Conservation (phyloP, 106 monocot species). For the Amphibolis antarctica region DNA sequence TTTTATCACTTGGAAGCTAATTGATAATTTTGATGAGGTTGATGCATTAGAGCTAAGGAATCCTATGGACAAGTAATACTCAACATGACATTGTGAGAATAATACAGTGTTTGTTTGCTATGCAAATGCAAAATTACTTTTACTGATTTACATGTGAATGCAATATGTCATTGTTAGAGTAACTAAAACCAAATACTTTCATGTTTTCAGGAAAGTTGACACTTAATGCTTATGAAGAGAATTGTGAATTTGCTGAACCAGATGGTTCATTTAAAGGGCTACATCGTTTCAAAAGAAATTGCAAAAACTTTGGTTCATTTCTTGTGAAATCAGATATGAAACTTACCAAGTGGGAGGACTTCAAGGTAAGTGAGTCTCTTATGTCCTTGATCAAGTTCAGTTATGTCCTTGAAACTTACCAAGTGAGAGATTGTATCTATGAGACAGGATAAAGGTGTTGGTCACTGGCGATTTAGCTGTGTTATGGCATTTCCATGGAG, state of each 20-base stretch:
- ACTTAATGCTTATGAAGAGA: conserved; percentile 62
- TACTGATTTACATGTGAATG: too few relatives aligned
- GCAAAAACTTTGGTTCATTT: conserved; percentile 79
- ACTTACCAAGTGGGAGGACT: conserved; percentile 91
- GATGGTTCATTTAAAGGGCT: conserved; percentile 92
- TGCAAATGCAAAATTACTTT: too few relatives aligned
- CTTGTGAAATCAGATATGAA: conserved; percentile 85
- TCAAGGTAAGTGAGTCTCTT: conserved; percentile 31
- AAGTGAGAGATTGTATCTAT: too few relatives aligned
- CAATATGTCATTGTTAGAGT: too few relatives aligned
- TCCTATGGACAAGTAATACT: too few relatives aligned
- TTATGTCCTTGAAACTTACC: too few relatives aligned
- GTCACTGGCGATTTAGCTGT: conserved; percentile 91
- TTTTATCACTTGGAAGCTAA: too few relatives aligned
- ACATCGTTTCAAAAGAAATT: conserved; percentile 67
- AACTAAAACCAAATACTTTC: too few relatives aligned
- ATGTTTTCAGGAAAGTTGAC: conserved; percentile 60
- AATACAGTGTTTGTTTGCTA: too few relatives aligned
- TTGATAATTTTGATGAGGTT: too few relatives aligned
- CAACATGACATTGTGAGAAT: too few relatives aligned
- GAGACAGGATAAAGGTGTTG: conserved; percentile 73
- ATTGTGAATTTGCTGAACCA: conserved; percentile 98
- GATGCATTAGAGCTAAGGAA: too few relatives aligned
- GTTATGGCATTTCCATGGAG: conserved; percentile 97
- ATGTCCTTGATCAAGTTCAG: neutral